Evolutionary conservation across 2,329 filamentous ascomycete species (phyloP).

Genomic region (Diaporthe capsici): DNA sequence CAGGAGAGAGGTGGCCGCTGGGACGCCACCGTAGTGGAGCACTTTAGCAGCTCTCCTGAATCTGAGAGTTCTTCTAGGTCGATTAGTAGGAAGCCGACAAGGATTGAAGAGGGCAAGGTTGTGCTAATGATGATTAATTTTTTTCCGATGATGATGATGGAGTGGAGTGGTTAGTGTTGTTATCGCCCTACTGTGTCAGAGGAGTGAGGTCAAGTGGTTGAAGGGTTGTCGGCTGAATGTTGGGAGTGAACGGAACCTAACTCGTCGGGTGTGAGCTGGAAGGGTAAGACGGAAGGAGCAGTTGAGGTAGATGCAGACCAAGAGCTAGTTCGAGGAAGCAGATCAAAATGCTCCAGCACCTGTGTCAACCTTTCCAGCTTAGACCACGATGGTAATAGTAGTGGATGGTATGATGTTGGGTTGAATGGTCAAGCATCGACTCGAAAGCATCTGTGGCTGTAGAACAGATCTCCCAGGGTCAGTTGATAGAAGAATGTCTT

Average conservation of each 20-base stretch:
- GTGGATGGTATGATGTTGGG: background rate
- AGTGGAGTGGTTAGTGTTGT: fast-evolving
- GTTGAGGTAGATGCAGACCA: background rate
- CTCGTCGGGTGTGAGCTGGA: background rate
- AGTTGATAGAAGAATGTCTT: too few species aligned
- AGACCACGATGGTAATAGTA: background rate
- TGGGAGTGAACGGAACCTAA: background rate
- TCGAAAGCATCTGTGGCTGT: too few species aligned
- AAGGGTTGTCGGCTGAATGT: too few species aligned
- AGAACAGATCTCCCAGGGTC: too few species aligned
- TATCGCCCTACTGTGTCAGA: fast-evolving
- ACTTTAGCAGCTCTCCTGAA: background rate
- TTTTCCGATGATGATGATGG: background rate
- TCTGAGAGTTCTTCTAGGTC: background rate
- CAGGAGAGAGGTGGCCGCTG: background rate
- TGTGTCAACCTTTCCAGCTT: background rate
- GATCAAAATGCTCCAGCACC: background rate
- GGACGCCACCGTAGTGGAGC: background rate
- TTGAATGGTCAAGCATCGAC: too few species aligned
- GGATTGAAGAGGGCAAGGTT: too few species aligned
- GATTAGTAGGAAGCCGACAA: too few species aligned
- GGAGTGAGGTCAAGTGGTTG: background rate
- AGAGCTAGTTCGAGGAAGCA: background rate
- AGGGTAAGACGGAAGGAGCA: background rate
- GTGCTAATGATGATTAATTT: background rate